Base-by-base conservation (phyloP, 2,329 filamentous ascomycete species). In the Neopestalotiopsis clavispora region DNA sequence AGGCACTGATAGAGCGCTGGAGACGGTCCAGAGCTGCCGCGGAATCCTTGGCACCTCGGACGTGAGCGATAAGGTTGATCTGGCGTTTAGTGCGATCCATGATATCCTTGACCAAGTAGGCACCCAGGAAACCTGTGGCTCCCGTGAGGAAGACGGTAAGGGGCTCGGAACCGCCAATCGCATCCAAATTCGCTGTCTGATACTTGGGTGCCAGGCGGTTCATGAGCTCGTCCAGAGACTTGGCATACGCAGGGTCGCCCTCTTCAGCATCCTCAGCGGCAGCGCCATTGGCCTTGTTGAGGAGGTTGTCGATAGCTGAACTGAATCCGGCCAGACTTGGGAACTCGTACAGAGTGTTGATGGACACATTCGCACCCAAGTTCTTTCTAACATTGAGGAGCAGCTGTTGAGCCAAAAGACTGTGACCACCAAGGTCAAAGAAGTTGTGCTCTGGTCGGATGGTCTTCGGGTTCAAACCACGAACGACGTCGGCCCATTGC, bases 71-170 rank as follows among this genome's bases (percentile, higher is more conserved):
- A 10, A 97, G 85, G 72, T 87, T 90, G 14, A 89, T 83, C 20
- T 82, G 80, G 20, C 83, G 86, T 17, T 82, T 81, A 10, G 84
- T 82, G 30, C 91, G 85, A 52, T 87, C 87, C 1, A 98, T 85
- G 1, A 97, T 80, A 67, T 97, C 93, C 67, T 87, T 87, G 40
- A 97, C 83, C 12, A 98, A 84, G 76, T 94, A 97, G 0, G 93
- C 88, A 34, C 95, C 95, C 23, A 98, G 81, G 84, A 98, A 98
- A 2, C 95, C 95, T 4, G 95, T 98, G 4, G 93, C 94, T 58
- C 95, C 94, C 2, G 95, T 98, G 4, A 98, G 82, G 79, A 98
- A 92, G 12, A 96, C 85, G 0, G 91, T 94, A 42, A 83, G 74
- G 4, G 38, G 42, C 32, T 63, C 63, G 30, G 74, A 58, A 20